Percentiles rank a stretch among this genome's conserved stretches.
phyloP scores from a whole-genome alignment of 768 basidiomycete genomes.

The Lentinus tigrinus region DNA sequence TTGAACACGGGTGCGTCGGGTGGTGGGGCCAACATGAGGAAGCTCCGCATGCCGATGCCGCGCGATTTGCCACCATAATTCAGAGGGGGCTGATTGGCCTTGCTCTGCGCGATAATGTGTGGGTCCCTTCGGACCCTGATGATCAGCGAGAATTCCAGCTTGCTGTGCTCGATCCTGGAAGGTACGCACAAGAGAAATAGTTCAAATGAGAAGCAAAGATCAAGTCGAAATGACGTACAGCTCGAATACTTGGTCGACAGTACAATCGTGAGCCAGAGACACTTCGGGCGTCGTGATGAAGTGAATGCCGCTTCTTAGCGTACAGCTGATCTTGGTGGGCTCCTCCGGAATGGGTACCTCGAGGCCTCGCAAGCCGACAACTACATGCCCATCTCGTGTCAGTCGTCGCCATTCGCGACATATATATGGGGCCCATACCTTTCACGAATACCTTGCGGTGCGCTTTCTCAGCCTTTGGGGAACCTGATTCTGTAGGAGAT shows the following conservation, averaged over 20 bases:
- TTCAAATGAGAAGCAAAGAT: too few species aligned
- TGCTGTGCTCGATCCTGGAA: conserved; percentile 79
- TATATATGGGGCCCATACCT: conserved; percentile 51
- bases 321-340: conserved; percentile 74
- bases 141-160: conserved; percentile 91
- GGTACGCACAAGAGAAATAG: not conserved
- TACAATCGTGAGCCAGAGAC: conserved; percentile 53
- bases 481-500: conserved; percentile 75
- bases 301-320: conserved; percentile 95
- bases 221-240: conserved; percentile 50
- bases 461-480: conserved; percentile 79
- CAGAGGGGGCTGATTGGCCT: conserved; percentile 52
- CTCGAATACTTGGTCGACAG: conserved; percentile 88
- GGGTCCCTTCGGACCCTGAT: conserved; percentile 85
- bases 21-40: conserved; percentile 57
- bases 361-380: conserved; percentile 72
- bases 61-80: conserved; percentile 33
- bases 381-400: conserved; percentile 38
- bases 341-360: conserved; percentile 78
- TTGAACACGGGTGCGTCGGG: conserved; percentile 35
- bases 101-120: conserved; percentile 79
- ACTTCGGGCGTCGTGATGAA: conserved; percentile 88
- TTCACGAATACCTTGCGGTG: conserved; percentile 94
- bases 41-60: conserved; percentile 67
- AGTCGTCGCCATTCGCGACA: conserved; percentile 9